Evolutionary conservation across 2,329 filamentous ascomycete species (phyloP).

Genomic region (Xylaria multiplex): DNA sequence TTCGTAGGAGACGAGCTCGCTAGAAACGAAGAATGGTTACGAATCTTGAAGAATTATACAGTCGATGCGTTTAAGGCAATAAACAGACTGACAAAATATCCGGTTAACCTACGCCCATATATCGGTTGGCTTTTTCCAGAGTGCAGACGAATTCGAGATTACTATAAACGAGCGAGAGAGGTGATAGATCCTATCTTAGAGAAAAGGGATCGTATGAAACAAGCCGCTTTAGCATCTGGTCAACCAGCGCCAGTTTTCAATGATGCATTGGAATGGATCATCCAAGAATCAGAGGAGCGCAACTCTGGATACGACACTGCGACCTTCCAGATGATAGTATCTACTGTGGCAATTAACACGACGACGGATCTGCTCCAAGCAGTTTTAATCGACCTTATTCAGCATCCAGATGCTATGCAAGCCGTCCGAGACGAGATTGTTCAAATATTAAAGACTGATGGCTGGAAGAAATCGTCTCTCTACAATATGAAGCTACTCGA

Average conservation of each 20-base stretch:
- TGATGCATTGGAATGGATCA: conserved; percentile 55
- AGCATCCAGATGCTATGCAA: conserved; percentile 54
- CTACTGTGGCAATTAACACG: conserved; percentile 51
- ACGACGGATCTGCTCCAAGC: conserved; percentile 49
- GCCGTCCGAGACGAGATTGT: conserved; percentile 57
- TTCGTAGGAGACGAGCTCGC: conserved; percentile 57
- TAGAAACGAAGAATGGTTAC: conserved; percentile 56
- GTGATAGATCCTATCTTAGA: conserved; percentile 39
- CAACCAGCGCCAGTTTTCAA: conserved; percentile 39
- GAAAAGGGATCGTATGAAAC: conserved; percentile 36
- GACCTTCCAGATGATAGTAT: conserved; percentile 46
- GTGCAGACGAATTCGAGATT: conserved; percentile 47
- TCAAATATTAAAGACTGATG: conserved; percentile 36
- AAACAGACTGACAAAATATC: conserved; percentile 51
- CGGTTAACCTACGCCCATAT: conserved; percentile 50
- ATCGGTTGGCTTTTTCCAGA: conserved; percentile 56
- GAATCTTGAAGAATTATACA: conserved; percentile 53
- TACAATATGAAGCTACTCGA: conserved; percentile 50
- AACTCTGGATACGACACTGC: conserved; percentile 44
- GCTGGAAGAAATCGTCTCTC: conserved; percentile 43
- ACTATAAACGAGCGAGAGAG: conserved; percentile 44
- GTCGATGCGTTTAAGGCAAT: conserved; percentile 47
- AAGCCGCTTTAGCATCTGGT: conserved; percentile 34
- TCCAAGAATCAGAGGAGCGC: conserved; percentile 46
- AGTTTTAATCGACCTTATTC: conserved; percentile 54